These are phyloP conservation scores for Poa annua DNA, from an alignment of 176 grass and related monocot species.

Conservation along the genomic window DNA sequence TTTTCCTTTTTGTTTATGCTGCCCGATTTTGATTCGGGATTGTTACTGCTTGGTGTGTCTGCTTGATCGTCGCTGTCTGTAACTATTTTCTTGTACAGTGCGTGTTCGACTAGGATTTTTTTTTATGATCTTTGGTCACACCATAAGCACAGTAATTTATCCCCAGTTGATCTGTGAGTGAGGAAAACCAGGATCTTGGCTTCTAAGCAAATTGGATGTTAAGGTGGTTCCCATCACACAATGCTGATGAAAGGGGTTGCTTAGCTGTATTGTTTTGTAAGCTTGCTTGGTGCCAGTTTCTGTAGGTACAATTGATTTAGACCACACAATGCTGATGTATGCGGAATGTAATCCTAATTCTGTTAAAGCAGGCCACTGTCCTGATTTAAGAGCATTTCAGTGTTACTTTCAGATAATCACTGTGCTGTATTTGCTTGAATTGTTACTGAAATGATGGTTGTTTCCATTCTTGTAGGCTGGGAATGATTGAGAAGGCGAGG, in stretches of 20 bases:
- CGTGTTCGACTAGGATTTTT: background rate
- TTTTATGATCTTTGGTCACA: slow-evolving; percentile 24
- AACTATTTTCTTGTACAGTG: slow-evolving; percentile 3
- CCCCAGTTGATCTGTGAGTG: slow-evolving; percentile 7
- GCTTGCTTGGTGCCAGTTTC: slow-evolving; percentile 42
- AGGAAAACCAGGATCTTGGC: slow-evolving; percentile 37
- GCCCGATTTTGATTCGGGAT: slow-evolving; percentile 49
- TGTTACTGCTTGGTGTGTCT: slow-evolving; percentile 23
- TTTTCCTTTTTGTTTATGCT: slow-evolving; percentile 41
- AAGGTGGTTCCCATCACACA: slow-evolving; percentile 45
- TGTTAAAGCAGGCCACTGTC: slow-evolving; percentile 16
- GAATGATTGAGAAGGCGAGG: slow-evolving; percentile 66
- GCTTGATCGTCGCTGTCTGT: slow-evolving; percentile 11
- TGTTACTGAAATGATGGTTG: slow-evolving; percentile 27
- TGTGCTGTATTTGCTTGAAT: slow-evolving; percentile 21
- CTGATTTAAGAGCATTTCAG: slow-evolving; percentile 3
- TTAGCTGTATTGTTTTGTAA: slow-evolving; percentile 62
- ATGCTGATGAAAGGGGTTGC: slow-evolving; percentile 45
- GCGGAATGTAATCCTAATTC: slow-evolving; percentile 31
- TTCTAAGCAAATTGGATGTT: slow-evolving; percentile 45
- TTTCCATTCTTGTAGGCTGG: slow-evolving; percentile 59
- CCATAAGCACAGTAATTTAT: background rate
- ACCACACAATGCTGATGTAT: slow-evolving; percentile 46
- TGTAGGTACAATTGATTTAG: slow-evolving; percentile 41
- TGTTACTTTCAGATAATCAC: background rate